Evolutionary conservation across 1,139 yeast species (phyloP).

Genomic region (Saccharomyces pastorianus): DNA sequence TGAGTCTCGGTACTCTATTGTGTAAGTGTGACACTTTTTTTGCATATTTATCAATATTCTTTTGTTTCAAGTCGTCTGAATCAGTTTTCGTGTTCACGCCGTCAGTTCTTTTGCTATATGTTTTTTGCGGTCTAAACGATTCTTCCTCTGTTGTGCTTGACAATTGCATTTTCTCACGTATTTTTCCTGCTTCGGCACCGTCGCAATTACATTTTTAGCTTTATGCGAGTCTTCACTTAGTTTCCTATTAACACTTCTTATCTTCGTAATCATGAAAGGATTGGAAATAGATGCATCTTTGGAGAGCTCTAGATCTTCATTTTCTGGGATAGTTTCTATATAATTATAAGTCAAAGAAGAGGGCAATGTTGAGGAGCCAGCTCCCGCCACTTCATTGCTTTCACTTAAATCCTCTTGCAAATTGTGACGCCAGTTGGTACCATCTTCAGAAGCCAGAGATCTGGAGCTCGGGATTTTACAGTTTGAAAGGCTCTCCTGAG

Average conservation of each 20-base stretch:
- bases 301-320: slow-evolving; percentile 23
- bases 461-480: background rate
- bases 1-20: background rate
- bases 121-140: background rate
- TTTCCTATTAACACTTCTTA: slow-evolving; percentile 9
- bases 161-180: background rate
- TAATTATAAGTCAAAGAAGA: slow-evolving; percentile 18
- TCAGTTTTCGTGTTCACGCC: background rate
- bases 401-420: slow-evolving; percentile 2
- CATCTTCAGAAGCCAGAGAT: slow-evolving; percentile 10
- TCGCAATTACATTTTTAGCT: background rate
- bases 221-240: slow-evolving; percentile 1
- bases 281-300: slow-evolving; percentile 25
- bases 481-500: background rate
- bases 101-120: background rate
- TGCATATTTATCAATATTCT: background rate
- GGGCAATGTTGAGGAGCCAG: slow-evolving; percentile 6
- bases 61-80: background rate
- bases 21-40: background rate
- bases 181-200: background rate
- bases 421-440: slow-evolving; percentile 11
- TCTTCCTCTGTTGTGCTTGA: background rate
- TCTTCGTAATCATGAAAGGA: slow-evolving; percentile 27
- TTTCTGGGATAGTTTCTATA: slow-evolving; percentile 1
- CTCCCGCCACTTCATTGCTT: background rate